phyloP scores from a whole-genome alignment of 768 basidiomycete species.

The button mushroom (Agaricus bisporus) region DNA sequence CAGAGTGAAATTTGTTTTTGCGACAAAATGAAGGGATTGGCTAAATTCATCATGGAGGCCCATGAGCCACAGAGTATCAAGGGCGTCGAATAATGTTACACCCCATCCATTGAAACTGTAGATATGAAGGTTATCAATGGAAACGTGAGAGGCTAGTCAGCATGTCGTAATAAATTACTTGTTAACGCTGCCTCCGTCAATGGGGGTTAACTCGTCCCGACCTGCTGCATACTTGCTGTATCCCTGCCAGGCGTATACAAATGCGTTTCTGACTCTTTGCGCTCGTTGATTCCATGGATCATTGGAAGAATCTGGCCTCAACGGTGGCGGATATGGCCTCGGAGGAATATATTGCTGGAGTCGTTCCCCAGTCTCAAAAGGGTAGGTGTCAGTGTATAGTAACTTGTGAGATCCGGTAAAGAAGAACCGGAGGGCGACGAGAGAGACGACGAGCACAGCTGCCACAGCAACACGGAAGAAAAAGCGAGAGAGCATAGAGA shows the following conservation, averaged over 20 bases:
- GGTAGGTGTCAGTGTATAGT: neutral
- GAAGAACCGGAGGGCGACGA: slow-evolving; percentile 8
- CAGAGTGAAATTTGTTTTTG: slow-evolving; percentile 37
- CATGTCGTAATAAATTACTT: slow-evolving; percentile 36
- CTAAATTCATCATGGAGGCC: slow-evolving; percentile 60
- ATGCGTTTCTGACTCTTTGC: slow-evolving; percentile 48
- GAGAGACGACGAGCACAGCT: neutral
- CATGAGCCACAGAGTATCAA: slow-evolving; percentile 84
- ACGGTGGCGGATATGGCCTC: slow-evolving; percentile 3
- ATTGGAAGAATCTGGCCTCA: neutral
- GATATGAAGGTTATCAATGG: neutral
- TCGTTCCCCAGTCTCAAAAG: neutral
- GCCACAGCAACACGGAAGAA: slow-evolving; percentile 1
- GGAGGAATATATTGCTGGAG: neutral
- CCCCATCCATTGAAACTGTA: slow-evolving; percentile 72
- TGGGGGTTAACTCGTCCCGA: slow-evolving; percentile 51
- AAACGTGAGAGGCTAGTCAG: neutral
- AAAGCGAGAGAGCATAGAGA: neutral
- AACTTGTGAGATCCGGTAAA: neutral
- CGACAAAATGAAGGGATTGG: slow-evolving; percentile 47
- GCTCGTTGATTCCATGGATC: slow-evolving; percentile 43
- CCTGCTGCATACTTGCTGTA: slow-evolving; percentile 48
- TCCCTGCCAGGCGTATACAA: slow-evolving; percentile 53
- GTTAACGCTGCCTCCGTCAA: slow-evolving; percentile 41
- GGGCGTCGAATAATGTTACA: slow-evolving; percentile 65